Evolutionary conservation across 2,329 filamentous ascomycete genomes (phyloP), one percentile per base, ranked within the genome.

Genomic region (Pseudohalonectria lignicola): DNA sequence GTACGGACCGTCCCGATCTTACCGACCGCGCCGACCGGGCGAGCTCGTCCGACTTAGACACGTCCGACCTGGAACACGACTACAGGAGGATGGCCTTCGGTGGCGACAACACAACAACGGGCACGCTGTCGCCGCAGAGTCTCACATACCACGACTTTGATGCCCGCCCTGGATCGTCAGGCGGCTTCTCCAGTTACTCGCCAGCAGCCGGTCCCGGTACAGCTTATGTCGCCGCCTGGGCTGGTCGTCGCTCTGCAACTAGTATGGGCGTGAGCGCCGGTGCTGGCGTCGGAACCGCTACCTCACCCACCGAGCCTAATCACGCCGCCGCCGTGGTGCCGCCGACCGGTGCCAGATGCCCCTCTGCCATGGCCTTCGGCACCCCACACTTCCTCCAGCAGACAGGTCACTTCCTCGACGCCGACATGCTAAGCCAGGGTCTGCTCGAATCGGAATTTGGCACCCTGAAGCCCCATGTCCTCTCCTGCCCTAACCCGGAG

Each of bases 21-120:
- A n/a, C n/a, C n/a, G n/a, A n/a, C n/a, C n/a, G n/a, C n/a, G n/a
- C 62, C 31, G 67, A 74, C 43, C 66, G 70, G 26, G 67, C 67
- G 25, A 71, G 69, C 43, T 71, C 69, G 3, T 70, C 69, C 4
- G 71, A 76, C 41, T 55, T 69, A 29, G 68, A 75, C 45, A 67
- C 71, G 45, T 72, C 68, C 32, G 69, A 76, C 37, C 62, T 71
- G 37, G 71, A 76, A 44, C 56, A 64, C 44, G 69, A 74, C 51
- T 74, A 74, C 53, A 59, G 70, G 41, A 64, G 61, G 39, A 61
- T 56, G 12, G 61, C 68, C 20, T 65, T 71, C 47, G 62, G 63
- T 42, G 51, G 49, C 42, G 52, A 49, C 41, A 53, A 55, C 40
- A 55, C 69, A 48, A 69, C 69, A 17, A 25, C 23, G 4, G 34